Base-by-base conservation (phyloP, 2,329 filamentous ascomycete genomes). In the Aspergillus melleus region DNA sequence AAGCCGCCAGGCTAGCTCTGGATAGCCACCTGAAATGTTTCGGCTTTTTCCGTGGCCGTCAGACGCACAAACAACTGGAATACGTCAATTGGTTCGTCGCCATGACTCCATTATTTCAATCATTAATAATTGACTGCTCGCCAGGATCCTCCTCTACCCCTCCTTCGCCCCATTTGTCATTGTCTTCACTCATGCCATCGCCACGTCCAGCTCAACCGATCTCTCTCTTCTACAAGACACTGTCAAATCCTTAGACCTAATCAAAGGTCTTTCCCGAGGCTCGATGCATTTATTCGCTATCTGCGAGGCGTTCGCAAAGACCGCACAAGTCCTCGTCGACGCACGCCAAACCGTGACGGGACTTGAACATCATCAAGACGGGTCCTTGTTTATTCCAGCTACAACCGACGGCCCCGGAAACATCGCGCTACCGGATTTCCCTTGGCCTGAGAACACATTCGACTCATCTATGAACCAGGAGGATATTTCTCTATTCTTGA, bases 101-200 rank as follows among this genome's bases (percentile, higher is more conserved):
- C 20, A 14, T 11, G 5, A 4, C 2, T 29, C 8, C 2, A 29
- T 29, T 29, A 8, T 29, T 29, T 9, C 26, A 9, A 9, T 29
- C 26, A 29, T 29, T 9, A 9, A 19, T 49, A 61, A 55, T 54
- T 16, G 20, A 44, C 11, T 32, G 11, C 1, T 49, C 55, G 20
- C 12, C 39, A 67, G 66, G 58, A 69, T 69, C 16, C 46, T 71
- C 8, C 51, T 71, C 0, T 71, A 71, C 32, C 64, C 67, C 0
- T 70, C 69, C 2, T 71, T 69, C 29, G 66, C 69, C 2, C 69
- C 69, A 0, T 69, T 70, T 19, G 60, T 70, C 14, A 68, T 71
- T 42, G 65, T 71, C 26, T 71, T 71, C 54, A 68, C 67, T 5
- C 69, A 71, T 54, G 69, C 69, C 1, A 69, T 71, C 30, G 66